phyloP scores from a whole-genome alignment of 1,284 basidiomycete species.

The Neotropicomus parvogracilis region DNA sequence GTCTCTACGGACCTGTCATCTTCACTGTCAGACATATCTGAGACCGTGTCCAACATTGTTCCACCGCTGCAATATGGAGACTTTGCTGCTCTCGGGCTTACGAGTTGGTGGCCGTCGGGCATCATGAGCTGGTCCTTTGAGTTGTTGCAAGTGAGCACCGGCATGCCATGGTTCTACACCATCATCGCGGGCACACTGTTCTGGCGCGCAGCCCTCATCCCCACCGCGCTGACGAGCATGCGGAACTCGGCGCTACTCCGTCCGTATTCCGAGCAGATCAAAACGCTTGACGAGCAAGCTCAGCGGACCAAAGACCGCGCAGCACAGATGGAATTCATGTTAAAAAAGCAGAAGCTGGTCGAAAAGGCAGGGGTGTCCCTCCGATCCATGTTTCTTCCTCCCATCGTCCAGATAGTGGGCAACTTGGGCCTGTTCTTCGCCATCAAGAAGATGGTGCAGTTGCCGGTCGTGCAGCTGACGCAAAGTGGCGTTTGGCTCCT shows the following conservation, averaged over 20 bases:
- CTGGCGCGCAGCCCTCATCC: slow-evolving; percentile 69
- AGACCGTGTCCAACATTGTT: slow-evolving; percentile 30
- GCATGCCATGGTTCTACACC: slow-evolving; percentile 83
- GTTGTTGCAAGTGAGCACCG: slow-evolving; percentile 67
- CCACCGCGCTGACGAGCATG: slow-evolving; percentile 63
- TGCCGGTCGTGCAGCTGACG: slow-evolving; percentile 71
- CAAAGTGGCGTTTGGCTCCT: slow-evolving; percentile 77
- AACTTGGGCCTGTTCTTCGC: slow-evolving; percentile 88
- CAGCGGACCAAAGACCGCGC: slow-evolving; percentile 32
- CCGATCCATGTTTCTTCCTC: slow-evolving; percentile 52
- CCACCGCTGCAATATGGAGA: slow-evolving; percentile 72
- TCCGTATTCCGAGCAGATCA: slow-evolving; percentile 60
- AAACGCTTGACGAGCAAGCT: slow-evolving; percentile 51
- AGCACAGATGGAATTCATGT: slow-evolving; percentile 52
- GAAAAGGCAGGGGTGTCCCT: slow-evolving; percentile 70
- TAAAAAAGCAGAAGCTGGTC: slow-evolving; percentile 64
- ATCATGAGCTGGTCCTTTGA: slow-evolving; percentile 68
- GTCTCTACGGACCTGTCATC: slow-evolving; percentile 7
- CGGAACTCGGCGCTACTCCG: slow-evolving; percentile 70
- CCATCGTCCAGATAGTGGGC: slow-evolving; percentile 74
- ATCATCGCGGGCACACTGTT: slow-evolving; percentile 71
- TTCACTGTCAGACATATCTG: slow-evolving; percentile 18
- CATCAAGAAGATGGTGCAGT: slow-evolving; percentile 66
- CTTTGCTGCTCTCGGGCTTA: slow-evolving; percentile 72
- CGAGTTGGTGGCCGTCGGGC: slow-evolving; percentile 57